Base-by-base conservation (phyloP, 176 grass and related monocot species). In the Poa pratensis region DNA sequence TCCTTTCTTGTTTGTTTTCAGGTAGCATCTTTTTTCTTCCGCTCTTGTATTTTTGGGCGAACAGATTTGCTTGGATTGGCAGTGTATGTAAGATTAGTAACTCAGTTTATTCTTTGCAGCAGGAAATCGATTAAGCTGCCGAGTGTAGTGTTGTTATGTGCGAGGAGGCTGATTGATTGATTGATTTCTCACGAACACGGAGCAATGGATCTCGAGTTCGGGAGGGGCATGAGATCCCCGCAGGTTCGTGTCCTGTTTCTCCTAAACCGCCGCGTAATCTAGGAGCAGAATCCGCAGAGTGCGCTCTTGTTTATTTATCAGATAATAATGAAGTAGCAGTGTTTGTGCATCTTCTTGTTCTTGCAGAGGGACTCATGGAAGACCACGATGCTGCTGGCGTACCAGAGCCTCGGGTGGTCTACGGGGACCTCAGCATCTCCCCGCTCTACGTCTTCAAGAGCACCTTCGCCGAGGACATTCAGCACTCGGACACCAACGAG, bases 381-480 rank as follows among this genome's bases (percentile, higher is more conserved):
- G 88, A 70, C 90, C 24, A 92, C 90, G 53, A 78, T 99, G 90
- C 83, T 99, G 13, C 86, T 99, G 65, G 96, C 96, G 6, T 99
- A 96, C 84, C 96, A 99, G 90, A 99, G 96, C 87, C 57, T 99
- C 17, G 96, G 45, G 96, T 96, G 79, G 96, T 99, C 11, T 99
- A 99, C 60, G 96, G 96, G 9, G 93, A 99, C 88, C 60, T 99
- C 81, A 96, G 96, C 85, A 99, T 99, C 50, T 96, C 96, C 59
- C 96, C 96, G 15, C 60, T 99, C 46, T 99, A 99, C 34, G 96
- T 99, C 24, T 99, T 82, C 88, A 96, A 92, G 71, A 99, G 91
- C 87, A 99, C 96, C 83, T 99, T 99, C 84, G 91, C 96, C 14
- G 93, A 99, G 86, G 96, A 99, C 84, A 99, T 99, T 84, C 88